These are phyloP conservation scores for Paramecium biaurelia DNA, from an alignment of 73 alveolate genomes.

Conservation along the genomic window DNA sequence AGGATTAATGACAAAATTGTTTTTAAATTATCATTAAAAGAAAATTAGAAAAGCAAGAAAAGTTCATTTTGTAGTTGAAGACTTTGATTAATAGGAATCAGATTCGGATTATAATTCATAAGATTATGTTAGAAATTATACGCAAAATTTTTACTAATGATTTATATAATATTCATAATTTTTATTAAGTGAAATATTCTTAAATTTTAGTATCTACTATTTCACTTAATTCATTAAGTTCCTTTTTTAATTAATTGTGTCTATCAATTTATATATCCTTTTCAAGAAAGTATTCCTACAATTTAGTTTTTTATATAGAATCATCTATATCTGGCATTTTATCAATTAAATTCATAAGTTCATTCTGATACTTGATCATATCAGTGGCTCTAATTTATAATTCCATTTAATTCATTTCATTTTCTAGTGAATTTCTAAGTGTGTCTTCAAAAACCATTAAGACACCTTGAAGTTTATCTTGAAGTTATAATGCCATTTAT, in stretches of 20 bases:
- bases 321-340: not conserved
- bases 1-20: slow-evolving; percentile 65
- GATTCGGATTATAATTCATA: slow-evolving; percentile 43
- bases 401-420: not conserved
- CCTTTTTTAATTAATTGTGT: not conserved
- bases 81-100: slow-evolving; percentile 38
- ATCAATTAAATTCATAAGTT: not conserved
- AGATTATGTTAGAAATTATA: slow-evolving; percentile 34
- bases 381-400: not conserved
- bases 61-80: slow-evolving; percentile 50
- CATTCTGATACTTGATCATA: not conserved
- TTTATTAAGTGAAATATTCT: not conserved
- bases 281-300: not conserved
- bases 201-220: not conserved
- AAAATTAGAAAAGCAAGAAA: slow-evolving; percentile 43
- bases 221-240: not conserved
- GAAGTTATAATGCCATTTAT: slow-evolving; percentile 25
- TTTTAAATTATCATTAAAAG: slow-evolving; percentile 30
- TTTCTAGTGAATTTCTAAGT: not conserved
- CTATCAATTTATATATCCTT: not conserved
- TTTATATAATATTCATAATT: not conserved
- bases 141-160: slow-evolving; percentile 41
- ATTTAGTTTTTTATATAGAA: not conserved
- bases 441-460: slow-evolving; percentile 5
- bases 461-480: not conserved